Percentiles rank a stretch among this genome's conserved stretches.
Conservation (phyloP, 176 grass and related monocot genomes). For the Oryza meridionalis region DNA sequence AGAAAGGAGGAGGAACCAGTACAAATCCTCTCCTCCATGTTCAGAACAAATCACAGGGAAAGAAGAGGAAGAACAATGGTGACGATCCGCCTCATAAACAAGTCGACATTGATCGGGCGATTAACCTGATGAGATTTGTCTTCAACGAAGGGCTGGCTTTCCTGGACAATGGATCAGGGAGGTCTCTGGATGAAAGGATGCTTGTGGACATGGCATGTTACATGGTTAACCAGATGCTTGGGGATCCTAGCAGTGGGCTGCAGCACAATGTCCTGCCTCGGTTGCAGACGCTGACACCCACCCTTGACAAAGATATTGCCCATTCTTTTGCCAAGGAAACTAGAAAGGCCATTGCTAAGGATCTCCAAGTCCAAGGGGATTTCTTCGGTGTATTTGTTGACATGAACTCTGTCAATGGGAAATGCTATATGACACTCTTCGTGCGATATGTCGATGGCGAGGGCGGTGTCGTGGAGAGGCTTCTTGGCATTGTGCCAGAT, state of each 20-base stretch:
- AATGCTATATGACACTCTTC: slow-evolving; percentile 28
- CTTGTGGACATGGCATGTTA: slow-evolving; percentile 8
- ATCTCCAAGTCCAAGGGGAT: slow-evolving; percentile 38
- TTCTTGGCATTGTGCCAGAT: slow-evolving; percentile 35
- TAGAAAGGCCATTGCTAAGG: slow-evolving; percentile 38
- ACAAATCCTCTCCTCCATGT: too few species aligned
- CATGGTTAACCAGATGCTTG: too few species aligned
- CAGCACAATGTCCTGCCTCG: too few species aligned
- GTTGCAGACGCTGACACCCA: too few species aligned
- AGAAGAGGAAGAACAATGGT: too few species aligned
- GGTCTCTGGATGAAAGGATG: slow-evolving; percentile 32
- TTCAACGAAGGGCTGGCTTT: slow-evolving; percentile 10
- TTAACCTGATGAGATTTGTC: too few species aligned
- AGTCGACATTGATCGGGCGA: too few species aligned
- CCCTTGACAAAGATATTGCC: slow-evolving; percentile 31
- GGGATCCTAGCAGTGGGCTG: too few species aligned
- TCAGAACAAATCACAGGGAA: too few species aligned
- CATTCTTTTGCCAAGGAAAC: slow-evolving; percentile 22
- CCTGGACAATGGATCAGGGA: slow-evolving; percentile 45
- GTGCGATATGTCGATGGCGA: slow-evolving; percentile 29
- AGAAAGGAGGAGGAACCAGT: not conserved
- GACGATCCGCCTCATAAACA: too few species aligned
- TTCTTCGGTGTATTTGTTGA: slow-evolving; percentile 40
- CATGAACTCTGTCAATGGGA: not conserved
- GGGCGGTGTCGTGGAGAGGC: slow-evolving; percentile 38